Evolutionary conservation across 1,284 basidiomycete species (phyloP).

Genomic region (Flammula alnicola): DNA sequence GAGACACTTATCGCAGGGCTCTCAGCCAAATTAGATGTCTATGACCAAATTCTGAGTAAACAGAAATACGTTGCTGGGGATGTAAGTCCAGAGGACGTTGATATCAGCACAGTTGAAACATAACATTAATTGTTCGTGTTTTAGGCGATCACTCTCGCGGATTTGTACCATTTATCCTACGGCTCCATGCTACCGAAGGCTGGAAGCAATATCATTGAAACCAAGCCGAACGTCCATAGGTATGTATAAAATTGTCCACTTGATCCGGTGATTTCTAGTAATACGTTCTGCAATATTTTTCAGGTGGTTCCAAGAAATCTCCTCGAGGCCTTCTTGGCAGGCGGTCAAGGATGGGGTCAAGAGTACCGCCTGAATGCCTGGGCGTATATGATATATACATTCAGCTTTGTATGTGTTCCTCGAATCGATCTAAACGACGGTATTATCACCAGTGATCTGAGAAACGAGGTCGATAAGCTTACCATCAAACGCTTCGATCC

Average conservation of each 20-base stretch:
- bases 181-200: constrained; percentile 28
- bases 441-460: too few species aligned
- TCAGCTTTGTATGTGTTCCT: too few species aligned
- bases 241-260: too few species aligned
- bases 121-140: neutral
- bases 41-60: constrained; percentile 55
- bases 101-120: neutral
- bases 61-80: constrained; percentile 57
- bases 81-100: too few species aligned
- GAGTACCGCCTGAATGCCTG: constrained; percentile 12
- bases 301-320: constrained; percentile 44
- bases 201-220: constrained; percentile 31
- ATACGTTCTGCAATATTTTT: neutral
- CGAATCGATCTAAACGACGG: constrained; percentile 12
- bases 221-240: constrained; percentile 37
- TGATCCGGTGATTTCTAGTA: neutral
- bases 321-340: constrained; percentile 40
- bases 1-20: constrained; percentile 39
- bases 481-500: constrained; percentile 16
- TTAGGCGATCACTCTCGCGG: constrained; percentile 40
- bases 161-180: constrained; percentile 41
- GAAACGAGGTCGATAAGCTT: neutral
- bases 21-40: constrained; percentile 47
- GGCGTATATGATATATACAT: too few species aligned
- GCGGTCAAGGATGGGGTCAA: constrained; percentile 37